A percentile compares a stretch with the other conserved stretches of the same genome.
phyloP scores from a whole-genome alignment of 768 basidiomycete genomes.

The Mycena chlorophos region DNA sequence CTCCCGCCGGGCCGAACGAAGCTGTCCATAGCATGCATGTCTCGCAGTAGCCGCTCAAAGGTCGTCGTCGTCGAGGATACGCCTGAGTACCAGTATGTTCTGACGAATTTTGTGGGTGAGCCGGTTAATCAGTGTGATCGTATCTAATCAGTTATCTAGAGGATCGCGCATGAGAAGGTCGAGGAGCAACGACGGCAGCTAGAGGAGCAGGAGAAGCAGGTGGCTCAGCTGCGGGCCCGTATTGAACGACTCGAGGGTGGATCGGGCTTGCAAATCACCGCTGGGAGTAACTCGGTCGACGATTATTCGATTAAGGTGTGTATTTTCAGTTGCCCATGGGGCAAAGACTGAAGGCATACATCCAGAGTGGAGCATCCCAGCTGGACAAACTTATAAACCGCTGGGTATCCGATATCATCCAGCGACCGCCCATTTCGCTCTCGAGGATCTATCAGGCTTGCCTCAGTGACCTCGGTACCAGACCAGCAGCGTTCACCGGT shows the following conservation, averaged over 20 bases:
- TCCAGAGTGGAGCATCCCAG: conserved; percentile 76
- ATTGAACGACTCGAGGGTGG: conserved; percentile 76
- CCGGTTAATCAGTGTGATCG: not conserved
- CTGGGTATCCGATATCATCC: conserved; percentile 79
- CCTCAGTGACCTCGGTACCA: conserved; percentile 56
- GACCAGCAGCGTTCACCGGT: conserved; percentile 41
- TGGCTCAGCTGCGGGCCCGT: conserved; percentile 68
- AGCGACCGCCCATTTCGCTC: conserved; percentile 53
- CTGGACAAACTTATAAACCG: conserved; percentile 83
- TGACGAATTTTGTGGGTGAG: conserved; percentile 73
- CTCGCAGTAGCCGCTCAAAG: not conserved
- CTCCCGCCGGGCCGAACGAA: no score
- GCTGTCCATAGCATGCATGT: no score
- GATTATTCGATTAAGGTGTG: conserved; percentile 86
- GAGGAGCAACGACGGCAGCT: conserved; percentile 78
- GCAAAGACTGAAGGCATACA: not conserved
- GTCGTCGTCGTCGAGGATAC: conserved; percentile 26
- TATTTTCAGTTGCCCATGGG: conserved; percentile 14
- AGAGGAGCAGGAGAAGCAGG: conserved; percentile 81
- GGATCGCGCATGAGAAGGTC: conserved; percentile 87
- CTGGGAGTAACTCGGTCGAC: conserved; percentile 68
- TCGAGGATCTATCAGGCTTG: conserved; percentile 57
- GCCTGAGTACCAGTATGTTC: conserved; percentile 80
- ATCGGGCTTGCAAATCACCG: conserved; percentile 39
- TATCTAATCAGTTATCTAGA: conserved; percentile 38